Evolutionary conservation across 2,329 filamentous ascomycete species (phyloP).

Genomic region (Phyllosticta citribraziliensis): DNA sequence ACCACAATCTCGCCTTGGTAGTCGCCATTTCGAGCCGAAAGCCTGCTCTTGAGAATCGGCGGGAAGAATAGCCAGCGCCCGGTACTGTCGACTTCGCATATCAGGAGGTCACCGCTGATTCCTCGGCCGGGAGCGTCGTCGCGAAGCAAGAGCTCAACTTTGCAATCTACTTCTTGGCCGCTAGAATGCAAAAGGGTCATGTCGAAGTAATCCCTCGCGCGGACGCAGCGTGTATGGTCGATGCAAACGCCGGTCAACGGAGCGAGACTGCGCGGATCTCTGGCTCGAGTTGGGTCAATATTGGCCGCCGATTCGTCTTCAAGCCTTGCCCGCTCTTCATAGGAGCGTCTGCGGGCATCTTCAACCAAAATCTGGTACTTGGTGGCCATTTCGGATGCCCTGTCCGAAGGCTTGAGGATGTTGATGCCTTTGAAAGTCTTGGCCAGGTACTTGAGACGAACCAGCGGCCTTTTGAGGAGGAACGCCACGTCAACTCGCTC

Average conservation of each 20-base stretch:
- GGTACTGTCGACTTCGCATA: constrained; percentile 75
- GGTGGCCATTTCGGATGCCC: constrained; percentile 49
- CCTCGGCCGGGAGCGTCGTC: constrained; percentile 62
- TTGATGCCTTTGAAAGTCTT: constrained; percentile 67
- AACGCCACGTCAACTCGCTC: constrained; percentile 92
- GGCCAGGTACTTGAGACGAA: constrained; percentile 76
- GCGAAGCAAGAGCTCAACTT: constrained; percentile 75
- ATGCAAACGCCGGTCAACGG: constrained; percentile 61
- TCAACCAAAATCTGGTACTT: constrained; percentile 65
- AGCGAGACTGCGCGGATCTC: constrained; percentile 68
- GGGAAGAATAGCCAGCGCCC: constrained; percentile 82
- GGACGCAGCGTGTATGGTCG: constrained; percentile 70
- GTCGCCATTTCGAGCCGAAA: constrained; percentile 74
- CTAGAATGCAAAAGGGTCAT: constrained; percentile 79
- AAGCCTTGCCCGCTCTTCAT: constrained; percentile 62
- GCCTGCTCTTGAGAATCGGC: constrained; percentile 61
- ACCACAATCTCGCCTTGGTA: constrained; percentile 64
- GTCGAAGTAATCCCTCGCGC: constrained; percentile 81
- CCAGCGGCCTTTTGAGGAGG: constrained; percentile 77
- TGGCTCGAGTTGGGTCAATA: constrained; percentile 70
- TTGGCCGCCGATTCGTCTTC: constrained; percentile 79
- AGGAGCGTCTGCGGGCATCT: constrained; percentile 63
- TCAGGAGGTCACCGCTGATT: constrained; percentile 72
- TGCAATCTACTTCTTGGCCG: constrained; percentile 81
- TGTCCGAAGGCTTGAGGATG: constrained; percentile 43